Percentiles rank a stretch among this genome's conserved stretches.
Evolutionary conservation across 352 stramenopile species (phyloP).

Genomic region (Discostella stelligera): DNA sequence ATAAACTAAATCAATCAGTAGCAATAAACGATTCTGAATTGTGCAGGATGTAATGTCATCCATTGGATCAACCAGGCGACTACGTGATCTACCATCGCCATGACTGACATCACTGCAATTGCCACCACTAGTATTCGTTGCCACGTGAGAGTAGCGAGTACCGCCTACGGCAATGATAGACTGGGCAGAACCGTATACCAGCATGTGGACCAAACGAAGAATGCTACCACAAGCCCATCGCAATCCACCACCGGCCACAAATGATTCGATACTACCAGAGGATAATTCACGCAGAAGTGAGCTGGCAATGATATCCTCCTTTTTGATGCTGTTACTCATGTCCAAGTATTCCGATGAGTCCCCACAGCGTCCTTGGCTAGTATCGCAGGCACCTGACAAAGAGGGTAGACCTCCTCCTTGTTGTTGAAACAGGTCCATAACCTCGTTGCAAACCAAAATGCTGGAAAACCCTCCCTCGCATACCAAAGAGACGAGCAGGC

Average conservation of each 20-base stretch:
- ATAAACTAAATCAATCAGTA: conserved; percentile 52
- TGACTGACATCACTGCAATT: background rate
- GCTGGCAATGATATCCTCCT: conserved; percentile 9
- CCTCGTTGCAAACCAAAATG: conserved; percentile 30
- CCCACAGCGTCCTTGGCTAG: background rate
- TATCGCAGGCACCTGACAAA: background rate
- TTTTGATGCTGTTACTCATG: background rate
- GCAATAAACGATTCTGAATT: conserved; percentile 37
- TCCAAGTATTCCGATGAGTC: too few relatives aligned
- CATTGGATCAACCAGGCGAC: background rate
- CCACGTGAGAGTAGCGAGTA: background rate
- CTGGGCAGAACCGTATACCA: conserved; percentile 16
- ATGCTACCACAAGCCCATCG: conserved; percentile 43
- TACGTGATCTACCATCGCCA: background rate
- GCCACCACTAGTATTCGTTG: background rate
- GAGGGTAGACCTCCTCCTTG: background rate
- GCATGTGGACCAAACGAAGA: conserved; percentile 30
- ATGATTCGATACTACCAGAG: conserved; percentile 40
- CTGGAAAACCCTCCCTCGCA: conserved; percentile 42
- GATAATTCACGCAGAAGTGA: conserved; percentile 18
- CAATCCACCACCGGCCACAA: conserved; percentile 47
- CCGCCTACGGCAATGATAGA: background rate
- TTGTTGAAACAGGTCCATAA: background rate
- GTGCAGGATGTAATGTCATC: conserved; percentile 20
- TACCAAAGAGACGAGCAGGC: conserved; percentile 37